Percentiles rank a stretch among this genome's conserved stretches.
Conservation (phyloP, 176 grass and related monocot species). For the Paspalum notatum region DNA sequence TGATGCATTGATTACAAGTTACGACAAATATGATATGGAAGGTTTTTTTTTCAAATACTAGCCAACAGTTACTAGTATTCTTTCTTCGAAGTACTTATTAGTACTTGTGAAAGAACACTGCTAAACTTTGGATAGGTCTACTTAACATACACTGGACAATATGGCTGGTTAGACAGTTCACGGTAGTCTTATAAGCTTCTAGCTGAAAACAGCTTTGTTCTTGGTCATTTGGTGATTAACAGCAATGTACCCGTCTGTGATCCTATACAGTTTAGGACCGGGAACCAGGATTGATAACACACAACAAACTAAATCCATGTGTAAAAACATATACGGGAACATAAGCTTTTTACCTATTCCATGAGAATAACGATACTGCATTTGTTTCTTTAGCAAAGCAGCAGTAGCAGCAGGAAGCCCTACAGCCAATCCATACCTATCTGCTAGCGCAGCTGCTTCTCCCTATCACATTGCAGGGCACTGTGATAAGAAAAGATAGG, state of each 20-base stretch:
- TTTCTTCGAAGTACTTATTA: neutral
- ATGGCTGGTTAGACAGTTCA: neutral
- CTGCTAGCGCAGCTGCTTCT: conserved; percentile 80
- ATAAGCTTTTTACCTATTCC: conserved; percentile 60
- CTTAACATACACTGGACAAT: neutral
- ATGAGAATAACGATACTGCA: conserved; percentile 74
- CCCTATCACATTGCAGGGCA: conserved; percentile 54
- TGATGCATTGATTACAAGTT: neutral
- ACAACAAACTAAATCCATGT: neutral
- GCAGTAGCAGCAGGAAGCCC: conserved; percentile 84
- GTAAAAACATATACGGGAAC: neutral
- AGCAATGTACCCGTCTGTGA: neutral
- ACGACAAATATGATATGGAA: neutral
- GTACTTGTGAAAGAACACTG: neutral
- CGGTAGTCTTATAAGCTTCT: neutral
- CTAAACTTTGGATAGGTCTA: neutral
- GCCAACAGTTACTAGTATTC: neutral
- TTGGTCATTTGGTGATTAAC: neutral
- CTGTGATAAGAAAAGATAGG: conserved; percentile 21
- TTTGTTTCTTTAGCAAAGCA: conserved; percentile 81
- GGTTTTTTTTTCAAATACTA: conserved; percentile 9
- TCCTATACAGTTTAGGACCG: neutral
- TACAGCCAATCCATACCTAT: conserved; percentile 77
- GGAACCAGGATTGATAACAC: neutral
- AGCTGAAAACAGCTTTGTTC: neutral